A percentile compares a stretch with the other conserved stretches of the same genome.
Conservation (phyloP, 305 asterid species). For the Salvia sclarea region DNA sequence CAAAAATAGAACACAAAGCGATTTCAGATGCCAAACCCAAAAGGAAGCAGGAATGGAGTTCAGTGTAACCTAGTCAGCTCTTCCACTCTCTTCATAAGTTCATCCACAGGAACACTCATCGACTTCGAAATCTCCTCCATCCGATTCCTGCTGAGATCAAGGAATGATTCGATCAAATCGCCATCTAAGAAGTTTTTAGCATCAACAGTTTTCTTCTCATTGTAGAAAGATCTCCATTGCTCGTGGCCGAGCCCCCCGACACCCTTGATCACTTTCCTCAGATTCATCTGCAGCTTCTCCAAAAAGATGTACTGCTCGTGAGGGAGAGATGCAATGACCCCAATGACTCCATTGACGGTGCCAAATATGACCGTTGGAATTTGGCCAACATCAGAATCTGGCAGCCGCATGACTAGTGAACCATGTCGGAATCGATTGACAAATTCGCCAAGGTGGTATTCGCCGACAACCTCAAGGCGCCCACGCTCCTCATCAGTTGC, state of each 20-base stretch:
- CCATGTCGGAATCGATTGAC: slow-evolving; percentile 89
- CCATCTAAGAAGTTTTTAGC: slow-evolving; percentile 90
- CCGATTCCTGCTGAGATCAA: slow-evolving; percentile 69
- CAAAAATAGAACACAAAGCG: background rate
- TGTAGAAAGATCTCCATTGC: slow-evolving; percentile 95
- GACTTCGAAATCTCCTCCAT: slow-evolving; percentile 83
- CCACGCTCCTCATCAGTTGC: slow-evolving; percentile 96
- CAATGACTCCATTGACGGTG: slow-evolving; percentile 84
- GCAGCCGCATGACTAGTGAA: slow-evolving; percentile 87
- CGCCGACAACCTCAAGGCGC: slow-evolving; percentile 96
- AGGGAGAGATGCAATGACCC: slow-evolving; percentile 90
- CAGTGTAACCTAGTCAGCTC: slow-evolving; percentile 92
- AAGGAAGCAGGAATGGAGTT: slow-evolving; percentile 5
- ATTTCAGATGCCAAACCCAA: background rate
- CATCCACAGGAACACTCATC: slow-evolving; percentile 77
- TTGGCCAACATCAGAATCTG: slow-evolving; percentile 88
- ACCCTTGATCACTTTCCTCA: slow-evolving; percentile 87
- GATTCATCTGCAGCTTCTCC: slow-evolving; percentile 73
- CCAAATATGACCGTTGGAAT: slow-evolving; percentile 92
- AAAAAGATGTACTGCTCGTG: slow-evolving; percentile 68
- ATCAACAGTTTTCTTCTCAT: slow-evolving; percentile 78
- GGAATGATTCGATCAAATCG: slow-evolving; percentile 87
- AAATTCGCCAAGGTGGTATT: slow-evolving; percentile 89
- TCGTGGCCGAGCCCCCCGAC: slow-evolving; percentile 93
- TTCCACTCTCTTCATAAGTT: slow-evolving; percentile 97